phyloP scores from a whole-genome alignment of 352 stramenopile genomes.

The Pythium dissimile region DNA sequence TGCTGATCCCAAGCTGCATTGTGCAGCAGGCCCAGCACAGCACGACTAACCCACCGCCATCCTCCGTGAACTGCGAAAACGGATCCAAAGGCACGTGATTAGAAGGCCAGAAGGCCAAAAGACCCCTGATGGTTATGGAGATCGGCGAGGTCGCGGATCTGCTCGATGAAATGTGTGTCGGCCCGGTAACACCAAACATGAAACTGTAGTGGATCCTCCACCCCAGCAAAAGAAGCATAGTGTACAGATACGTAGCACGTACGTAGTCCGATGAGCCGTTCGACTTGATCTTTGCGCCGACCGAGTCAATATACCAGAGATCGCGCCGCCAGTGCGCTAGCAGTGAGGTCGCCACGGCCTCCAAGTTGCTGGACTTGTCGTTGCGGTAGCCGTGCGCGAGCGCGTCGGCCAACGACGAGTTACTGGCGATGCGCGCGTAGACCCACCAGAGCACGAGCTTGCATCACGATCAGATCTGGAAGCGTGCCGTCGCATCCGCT shows the following conservation, averaged over 20 bases:
- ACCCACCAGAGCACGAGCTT: conserved; percentile 84
- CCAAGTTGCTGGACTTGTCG: conserved; percentile 93
- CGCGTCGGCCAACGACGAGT: conserved; percentile 68
- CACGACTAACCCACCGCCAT: too few species aligned
- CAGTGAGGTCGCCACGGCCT: conserved; percentile 85
- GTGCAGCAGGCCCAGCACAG: too few species aligned
- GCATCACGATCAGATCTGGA: conserved; percentile 65
- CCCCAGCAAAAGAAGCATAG: not conserved
- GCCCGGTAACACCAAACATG: conserved; percentile 40
- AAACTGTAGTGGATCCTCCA: not conserved
- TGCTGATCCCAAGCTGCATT: too few species aligned
- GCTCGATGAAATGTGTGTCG: conserved; percentile 92
- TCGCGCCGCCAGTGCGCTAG: conserved; percentile 54
- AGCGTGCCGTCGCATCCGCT: conserved; percentile 57
- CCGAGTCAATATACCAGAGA: conserved; percentile 93
- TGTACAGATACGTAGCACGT: too few species aligned
- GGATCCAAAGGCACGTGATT: too few species aligned
- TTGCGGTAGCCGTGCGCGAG: conserved; percentile 95
- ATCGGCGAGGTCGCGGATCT: conserved; percentile 87
- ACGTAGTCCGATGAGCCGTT: conserved; percentile 86
- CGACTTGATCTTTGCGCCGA: conserved; percentile 95
- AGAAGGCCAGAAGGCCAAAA: too few species aligned
- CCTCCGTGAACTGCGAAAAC: too few species aligned
- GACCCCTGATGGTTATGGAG: conserved; percentile 86
- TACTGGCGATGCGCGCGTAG: conserved; percentile 59